phyloP scores from a whole-genome alignment of 495 filamentous ascomycete genomes.

The Lophiotrema nucula region DNA sequence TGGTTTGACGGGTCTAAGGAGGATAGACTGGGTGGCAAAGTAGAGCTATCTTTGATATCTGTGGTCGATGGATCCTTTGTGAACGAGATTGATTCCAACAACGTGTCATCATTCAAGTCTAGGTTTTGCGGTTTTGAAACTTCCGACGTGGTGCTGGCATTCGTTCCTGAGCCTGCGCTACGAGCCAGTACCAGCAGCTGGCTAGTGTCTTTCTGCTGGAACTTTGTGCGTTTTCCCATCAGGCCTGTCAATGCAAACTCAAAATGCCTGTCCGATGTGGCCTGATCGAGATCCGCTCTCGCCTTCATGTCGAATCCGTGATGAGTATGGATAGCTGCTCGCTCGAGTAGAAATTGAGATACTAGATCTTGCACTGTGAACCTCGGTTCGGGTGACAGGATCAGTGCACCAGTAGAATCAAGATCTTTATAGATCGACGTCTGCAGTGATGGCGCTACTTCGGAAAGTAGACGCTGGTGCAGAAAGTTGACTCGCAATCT shows the following conservation, averaged over 20 bases:
- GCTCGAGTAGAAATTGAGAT: constrained; percentile 72
- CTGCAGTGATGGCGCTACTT: constrained; percentile 66
- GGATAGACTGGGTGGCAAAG: constrained; percentile 58
- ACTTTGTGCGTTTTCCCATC: constrained; percentile 88
- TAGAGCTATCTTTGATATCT: constrained; percentile 48
- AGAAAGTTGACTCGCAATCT: constrained; percentile 73
- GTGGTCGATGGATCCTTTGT: constrained; percentile 45
- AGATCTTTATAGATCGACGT: constrained; percentile 56
- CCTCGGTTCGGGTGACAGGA: constrained; percentile 38
- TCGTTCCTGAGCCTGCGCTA: constrained; percentile 49
- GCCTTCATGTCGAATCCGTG: constrained; percentile 80
- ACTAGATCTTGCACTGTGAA: constrained; percentile 12
- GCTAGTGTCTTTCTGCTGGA: constrained; percentile 82
- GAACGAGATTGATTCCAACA: constrained; percentile 85
- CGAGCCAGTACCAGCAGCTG: constrained; percentile 90
- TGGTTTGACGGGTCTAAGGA: constrained; percentile 74
- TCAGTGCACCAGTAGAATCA: constrained; percentile 43
- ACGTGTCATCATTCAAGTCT: constrained; percentile 85
- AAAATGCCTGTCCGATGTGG: constrained; percentile 63
- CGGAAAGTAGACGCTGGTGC: constrained; percentile 84
- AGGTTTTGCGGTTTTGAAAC: constrained; percentile 60
- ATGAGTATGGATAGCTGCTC: constrained; percentile 79
- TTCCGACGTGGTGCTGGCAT: background rate
- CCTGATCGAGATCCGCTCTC: constrained; percentile 63
- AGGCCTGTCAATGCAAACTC: constrained; percentile 82